Percentiles rank a stretch among this genome's conserved stretches.
Conservation (phyloP, 2,329 filamentous ascomycete genomes). For the Venturia oleaginea region DNA sequence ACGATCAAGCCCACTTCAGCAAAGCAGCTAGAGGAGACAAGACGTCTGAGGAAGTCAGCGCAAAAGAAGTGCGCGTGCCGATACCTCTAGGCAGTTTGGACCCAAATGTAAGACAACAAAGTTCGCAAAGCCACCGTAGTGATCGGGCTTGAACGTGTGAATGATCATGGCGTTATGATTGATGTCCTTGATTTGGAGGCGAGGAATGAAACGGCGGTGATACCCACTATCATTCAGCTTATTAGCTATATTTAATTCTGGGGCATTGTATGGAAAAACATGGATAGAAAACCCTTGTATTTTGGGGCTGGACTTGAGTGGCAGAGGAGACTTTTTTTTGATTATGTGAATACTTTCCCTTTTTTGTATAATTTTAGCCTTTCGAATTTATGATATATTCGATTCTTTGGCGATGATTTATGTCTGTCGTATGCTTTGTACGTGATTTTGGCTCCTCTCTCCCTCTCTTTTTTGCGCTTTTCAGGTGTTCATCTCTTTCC, state of each 20-base stretch:
- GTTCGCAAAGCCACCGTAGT: background rate
- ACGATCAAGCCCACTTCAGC: background rate
- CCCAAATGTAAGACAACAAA: background rate
- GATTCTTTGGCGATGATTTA: too few species aligned
- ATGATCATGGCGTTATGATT: background rate
- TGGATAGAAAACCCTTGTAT: background rate
- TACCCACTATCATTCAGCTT: constrained; percentile 3
- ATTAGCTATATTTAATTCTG: background rate
- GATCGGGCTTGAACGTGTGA: background rate
- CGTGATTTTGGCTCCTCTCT: too few species aligned
- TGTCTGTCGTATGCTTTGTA: too few species aligned
- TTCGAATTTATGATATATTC: background rate
- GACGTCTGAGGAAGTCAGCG: background rate
- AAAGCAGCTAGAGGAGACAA: background rate
- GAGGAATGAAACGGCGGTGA: background rate
- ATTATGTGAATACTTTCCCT: background rate
- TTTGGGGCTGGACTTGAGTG: background rate
- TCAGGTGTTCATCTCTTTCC: too few species aligned
- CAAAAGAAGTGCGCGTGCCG: constrained; percentile 4
- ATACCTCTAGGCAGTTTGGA: constrained; percentile 7
- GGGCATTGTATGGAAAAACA: background rate
- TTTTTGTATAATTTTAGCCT: background rate
- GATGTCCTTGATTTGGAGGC: background rate
- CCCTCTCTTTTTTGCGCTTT: too few species aligned
- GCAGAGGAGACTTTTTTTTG: background rate